These are phyloP conservation scores for Morella rubra DNA, from an alignment of 306 rosid genomes.

Conservation along the genomic window DNA sequence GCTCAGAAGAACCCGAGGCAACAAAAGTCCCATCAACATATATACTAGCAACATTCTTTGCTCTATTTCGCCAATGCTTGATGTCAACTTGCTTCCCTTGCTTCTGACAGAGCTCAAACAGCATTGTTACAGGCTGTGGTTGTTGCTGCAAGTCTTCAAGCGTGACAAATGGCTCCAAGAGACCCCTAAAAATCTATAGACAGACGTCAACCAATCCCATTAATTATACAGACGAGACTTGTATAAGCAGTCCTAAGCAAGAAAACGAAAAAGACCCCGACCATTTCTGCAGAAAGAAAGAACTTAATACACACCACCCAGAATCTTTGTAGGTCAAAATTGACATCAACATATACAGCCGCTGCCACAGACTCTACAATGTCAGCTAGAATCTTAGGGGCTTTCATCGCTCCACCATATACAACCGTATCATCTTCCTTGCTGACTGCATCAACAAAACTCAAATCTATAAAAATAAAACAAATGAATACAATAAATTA, in stretches of 20 bases:
- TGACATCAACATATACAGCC: slow-evolving; percentile 61
- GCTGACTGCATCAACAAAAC: slow-evolving; percentile 44
- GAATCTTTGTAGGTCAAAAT: slow-evolving; percentile 46
- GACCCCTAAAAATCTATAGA: slow-evolving; percentile 51
- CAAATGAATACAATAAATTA: too few species aligned
- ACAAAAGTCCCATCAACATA: slow-evolving; percentile 55
- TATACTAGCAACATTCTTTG: slow-evolving; percentile 41
- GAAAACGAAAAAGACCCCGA: neutral
- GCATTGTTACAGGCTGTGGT: slow-evolving; percentile 68
- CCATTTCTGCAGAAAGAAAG: neutral
- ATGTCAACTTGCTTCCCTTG: slow-evolving; percentile 56
- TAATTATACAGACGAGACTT: neutral
- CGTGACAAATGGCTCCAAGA: slow-evolving; percentile 73
- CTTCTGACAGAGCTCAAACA: slow-evolving; percentile 66
- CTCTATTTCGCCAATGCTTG: slow-evolving; percentile 34
- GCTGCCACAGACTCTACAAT: slow-evolving; percentile 77
- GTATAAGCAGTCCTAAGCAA: neutral
- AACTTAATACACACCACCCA: slow-evolving; percentile 66
- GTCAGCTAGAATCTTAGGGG: slow-evolving; percentile 90
- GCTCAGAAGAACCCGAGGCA: slow-evolving; percentile 56
- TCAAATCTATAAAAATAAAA: slow-evolving; percentile 41
- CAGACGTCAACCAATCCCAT: slow-evolving; percentile 1
- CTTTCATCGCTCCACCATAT: slow-evolving; percentile 66
- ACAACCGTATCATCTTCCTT: slow-evolving; percentile 34
- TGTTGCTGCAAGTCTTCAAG: slow-evolving; percentile 42